Conservation (phyloP, 805 yeast genomes). For the Yamadazyma nakazawae region DNA sequence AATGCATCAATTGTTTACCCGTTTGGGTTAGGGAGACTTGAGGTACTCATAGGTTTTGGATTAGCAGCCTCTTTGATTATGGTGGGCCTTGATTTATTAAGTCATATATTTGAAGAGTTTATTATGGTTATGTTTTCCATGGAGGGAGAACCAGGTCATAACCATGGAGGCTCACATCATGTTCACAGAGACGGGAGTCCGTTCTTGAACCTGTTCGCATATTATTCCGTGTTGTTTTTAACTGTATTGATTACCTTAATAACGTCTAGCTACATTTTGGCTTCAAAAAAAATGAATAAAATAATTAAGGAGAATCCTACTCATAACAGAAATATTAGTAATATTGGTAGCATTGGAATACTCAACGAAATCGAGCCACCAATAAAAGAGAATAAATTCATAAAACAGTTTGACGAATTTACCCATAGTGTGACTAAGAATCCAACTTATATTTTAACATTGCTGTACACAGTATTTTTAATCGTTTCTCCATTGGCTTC, state of each 20-base stretch:
- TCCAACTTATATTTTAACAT: constrained; percentile 48
- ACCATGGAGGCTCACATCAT: constrained; percentile 36
- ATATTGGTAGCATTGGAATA: constrained; percentile 13
- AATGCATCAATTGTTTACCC: constrained; percentile 80
- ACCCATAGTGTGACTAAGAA: constrained; percentile 21
- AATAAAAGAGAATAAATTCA: constrained; percentile 3
- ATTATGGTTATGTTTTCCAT: constrained; percentile 39
- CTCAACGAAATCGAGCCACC: constrained; percentile 9
- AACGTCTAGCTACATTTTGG: constrained; percentile 34
- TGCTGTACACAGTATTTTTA: constrained; percentile 39
- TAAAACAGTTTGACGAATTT: constrained; percentile 12
- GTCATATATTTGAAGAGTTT: constrained; percentile 81
- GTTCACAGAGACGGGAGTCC: constrained; percentile 30
- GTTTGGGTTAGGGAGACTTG: constrained; percentile 89
- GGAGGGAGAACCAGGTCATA: constrained; percentile 20
- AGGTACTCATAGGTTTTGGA: constrained; percentile 85
- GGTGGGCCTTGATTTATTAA: constrained; percentile 85
- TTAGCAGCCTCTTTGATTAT: constrained; percentile 78
- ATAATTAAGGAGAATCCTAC: constrained; percentile 24
- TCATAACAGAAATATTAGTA: constrained; percentile 17
- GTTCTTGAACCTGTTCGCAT: constrained; percentile 20
- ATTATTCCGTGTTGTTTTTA: constrained; percentile 23
- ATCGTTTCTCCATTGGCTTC: constrained; percentile 41
- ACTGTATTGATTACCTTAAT: constrained; percentile 27
- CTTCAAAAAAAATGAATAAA: constrained; percentile 30